Evolutionary conservation across 306 rosid species (phyloP), one percentile per base, ranked within the genome.

Genomic region (Quercus ilex): DNA sequence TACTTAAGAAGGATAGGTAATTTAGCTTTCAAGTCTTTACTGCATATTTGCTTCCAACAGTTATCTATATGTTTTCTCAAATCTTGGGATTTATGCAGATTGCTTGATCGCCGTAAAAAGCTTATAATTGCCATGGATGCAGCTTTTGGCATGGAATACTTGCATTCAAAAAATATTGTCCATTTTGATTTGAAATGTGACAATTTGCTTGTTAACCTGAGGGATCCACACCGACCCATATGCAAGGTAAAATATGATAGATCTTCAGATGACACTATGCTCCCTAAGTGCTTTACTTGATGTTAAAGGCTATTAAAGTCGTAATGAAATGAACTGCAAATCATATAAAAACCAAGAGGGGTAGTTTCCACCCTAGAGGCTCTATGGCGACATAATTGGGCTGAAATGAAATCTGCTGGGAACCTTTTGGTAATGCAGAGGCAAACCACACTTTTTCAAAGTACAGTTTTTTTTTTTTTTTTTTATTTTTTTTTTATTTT

Each of bases 181-280:
- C 84, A 82, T 82, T 82, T 82, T 82, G 81, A 82, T 63, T 82
- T 82, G 70, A 82, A 82, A 62, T 82, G 85, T 71, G 85, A 77
- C 58, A 82, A 82, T 71, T 51, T 82, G 74, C 77, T 82, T 17
- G 85, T 82, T 63, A 82, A 82, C 69, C 55, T 82, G 74, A 82
- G 85, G 74, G 85, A 82, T 82, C 75, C 81, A 62, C 81, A 82
- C 55, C 38, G 85, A 71, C 85, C 85, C 15, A 82, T 82, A 77
- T 82, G 85, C 77, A 82, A 82, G 85, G 85, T 82, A 80, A 57
- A 68, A 68, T 35, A 33, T 49, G 26, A 6, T 26, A 25, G 46
- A 67, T 9, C 33, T 70, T 75, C 41, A 55, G 21, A 52, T 52
- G 21, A 49, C 69, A 7, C 43, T 5, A 14, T 62, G 23, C 56